These are phyloP conservation scores for Hymenoscyphus infarciens DNA, from an alignment of 2,329 filamentous ascomycete genomes.

Conservation along the genomic window DNA sequence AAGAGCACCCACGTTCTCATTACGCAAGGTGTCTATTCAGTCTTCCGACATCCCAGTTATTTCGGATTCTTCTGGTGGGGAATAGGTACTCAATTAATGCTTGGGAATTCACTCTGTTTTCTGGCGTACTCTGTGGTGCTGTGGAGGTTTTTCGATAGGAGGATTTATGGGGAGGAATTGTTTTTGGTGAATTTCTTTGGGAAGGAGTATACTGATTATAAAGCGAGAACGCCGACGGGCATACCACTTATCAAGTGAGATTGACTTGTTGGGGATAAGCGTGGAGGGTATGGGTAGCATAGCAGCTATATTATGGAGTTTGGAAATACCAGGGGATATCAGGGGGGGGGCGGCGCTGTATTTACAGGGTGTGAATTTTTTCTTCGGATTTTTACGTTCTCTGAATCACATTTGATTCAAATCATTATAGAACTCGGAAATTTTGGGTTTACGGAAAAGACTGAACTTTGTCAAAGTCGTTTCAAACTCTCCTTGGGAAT, in stretches of 20 bases:
- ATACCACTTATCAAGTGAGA: constrained; percentile 67
- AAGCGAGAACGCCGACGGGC: constrained; percentile 64
- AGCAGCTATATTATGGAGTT: neutral
- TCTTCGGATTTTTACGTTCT: no score
- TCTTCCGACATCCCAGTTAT: constrained; percentile 83
- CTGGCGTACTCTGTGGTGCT: constrained; percentile 69
- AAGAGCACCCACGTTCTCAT: constrained; percentile 73
- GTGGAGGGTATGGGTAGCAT: neutral
- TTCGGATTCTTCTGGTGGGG: constrained; percentile 99
- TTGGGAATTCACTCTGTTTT: constrained; percentile 81
- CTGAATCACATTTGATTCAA: no score
- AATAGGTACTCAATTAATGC: constrained; percentile 84
- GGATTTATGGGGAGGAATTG: constrained; percentile 77
- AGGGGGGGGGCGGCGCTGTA: no score
- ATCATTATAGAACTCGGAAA: no score
- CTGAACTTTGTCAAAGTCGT: no score
- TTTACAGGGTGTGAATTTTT: no score
- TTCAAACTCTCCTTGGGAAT: no score
- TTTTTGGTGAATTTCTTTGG: constrained; percentile 80
- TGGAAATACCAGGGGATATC: neutral
- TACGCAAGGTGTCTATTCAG: constrained; percentile 72
- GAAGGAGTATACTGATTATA: constrained; percentile 73
- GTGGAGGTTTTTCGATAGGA: constrained; percentile 76
- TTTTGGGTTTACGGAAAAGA: no score
- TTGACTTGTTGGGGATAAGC: neutral